Base-by-base conservation (phyloP, 2,329 filamentous ascomycete genomes). In the Aspergillus calidoustus region DNA sequence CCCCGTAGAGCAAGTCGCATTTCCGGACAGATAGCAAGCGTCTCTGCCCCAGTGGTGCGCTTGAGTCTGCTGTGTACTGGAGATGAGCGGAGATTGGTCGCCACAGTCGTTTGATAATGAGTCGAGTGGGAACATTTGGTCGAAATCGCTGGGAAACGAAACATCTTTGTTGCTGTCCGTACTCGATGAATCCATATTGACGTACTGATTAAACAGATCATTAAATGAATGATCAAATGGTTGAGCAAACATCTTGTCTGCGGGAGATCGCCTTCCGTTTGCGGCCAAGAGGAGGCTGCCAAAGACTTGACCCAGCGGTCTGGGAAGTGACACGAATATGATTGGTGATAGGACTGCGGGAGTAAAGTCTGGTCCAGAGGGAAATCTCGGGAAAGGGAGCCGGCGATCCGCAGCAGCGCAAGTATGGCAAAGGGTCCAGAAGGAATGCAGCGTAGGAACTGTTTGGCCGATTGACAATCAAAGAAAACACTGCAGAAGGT, bases 151-250 rank as follows among this genome's bases (percentile, higher is more conserved):
- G 59, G 80, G 78, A 69, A 79, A 79, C 68, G 79, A 77, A 64
- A 79, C 78, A 66, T 83, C 81, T 74, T 81, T 81, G 66, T 80
- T 75, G 63, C 76, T 76, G 64, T 81, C 79, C 68, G 79, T 79
- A 58, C 80, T 80, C 67, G 83, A 80, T 59, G 83, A 78, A 63
- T 87, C 85, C 75, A 84, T 82, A 67, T 86, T 82, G 74, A 88
- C 81, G 72, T 86, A 88, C 73, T 87, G 83, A 70, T 87, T 85
- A 79, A 89, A 88, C 75, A 89, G 80, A 73, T 85, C 84, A 76
- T 84, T 84, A 75, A 82, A 83, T 62, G 85, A 80, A 72, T 87
- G 85, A 63, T 82, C 77, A 54, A 76, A 77, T 58, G 71, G 70
- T 66, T 79, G 76, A 63, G 76, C 76, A 67, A 83, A 80, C 78